These are phyloP conservation scores for Sergeia podlipaevii DNA, from an alignment of 208 protist species.

Conservation along the genomic window DNA sequence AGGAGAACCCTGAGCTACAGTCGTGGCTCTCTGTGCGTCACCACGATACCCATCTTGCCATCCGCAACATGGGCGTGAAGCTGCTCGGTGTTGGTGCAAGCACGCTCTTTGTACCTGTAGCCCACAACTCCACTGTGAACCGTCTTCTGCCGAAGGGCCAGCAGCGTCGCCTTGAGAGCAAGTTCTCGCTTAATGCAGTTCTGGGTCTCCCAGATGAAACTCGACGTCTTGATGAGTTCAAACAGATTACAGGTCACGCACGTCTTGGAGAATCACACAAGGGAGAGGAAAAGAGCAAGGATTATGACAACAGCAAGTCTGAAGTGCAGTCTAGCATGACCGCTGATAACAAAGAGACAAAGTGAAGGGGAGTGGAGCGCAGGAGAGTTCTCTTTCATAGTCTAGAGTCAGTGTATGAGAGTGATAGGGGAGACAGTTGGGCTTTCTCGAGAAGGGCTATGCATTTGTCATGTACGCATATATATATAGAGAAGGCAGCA, in stretches of 20 bases:
- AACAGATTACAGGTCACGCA: conserved; percentile 55
- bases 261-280: conserved; percentile 8
- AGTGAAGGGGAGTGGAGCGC: too few species aligned
- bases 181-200: conserved; percentile 72
- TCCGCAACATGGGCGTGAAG: conserved; percentile 83
- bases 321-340: too few species aligned
- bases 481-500: too few species aligned
- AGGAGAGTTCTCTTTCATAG: too few species aligned
- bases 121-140: conserved; percentile 85
- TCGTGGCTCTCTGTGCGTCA: conserved; percentile 80
- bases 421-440: too few species aligned
- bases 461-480: too few species aligned
- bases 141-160: conserved; percentile 76
- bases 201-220: conserved; percentile 84
- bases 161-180: conserved; percentile 70
- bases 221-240: conserved; percentile 71
- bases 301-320: not conserved
- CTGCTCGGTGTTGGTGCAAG: conserved; percentile 80
- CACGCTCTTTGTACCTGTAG: conserved; percentile 70
- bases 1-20: conserved; percentile 85
- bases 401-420: too few species aligned
- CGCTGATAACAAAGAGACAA: too few species aligned
- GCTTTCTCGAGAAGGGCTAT: too few species aligned
- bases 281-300: not conserved
- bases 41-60: conserved; percentile 71